These are phyloP conservation scores for Neurospora sp. DNA, from an alignment of 495 filamentous ascomycete genomes.

Conservation along the genomic window DNA sequence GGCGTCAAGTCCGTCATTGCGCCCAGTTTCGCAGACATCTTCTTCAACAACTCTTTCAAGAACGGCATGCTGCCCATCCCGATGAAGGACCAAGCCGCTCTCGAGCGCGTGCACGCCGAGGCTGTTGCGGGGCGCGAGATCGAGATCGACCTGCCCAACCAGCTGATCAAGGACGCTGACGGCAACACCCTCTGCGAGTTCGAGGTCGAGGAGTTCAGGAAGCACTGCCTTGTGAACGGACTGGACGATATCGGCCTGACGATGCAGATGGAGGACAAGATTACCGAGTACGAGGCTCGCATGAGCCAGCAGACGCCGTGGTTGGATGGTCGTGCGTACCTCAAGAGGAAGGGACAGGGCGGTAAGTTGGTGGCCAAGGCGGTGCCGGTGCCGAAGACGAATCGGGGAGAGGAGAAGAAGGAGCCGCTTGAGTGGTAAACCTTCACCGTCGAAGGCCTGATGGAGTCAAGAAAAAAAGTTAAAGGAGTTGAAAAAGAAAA, in stretches of 20 bases:
- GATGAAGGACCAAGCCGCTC: slow-evolving; percentile 54
- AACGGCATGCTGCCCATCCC: slow-evolving; percentile 94
- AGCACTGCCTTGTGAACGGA: slow-evolving; percentile 89
- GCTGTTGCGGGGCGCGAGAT: slow-evolving; percentile 75
- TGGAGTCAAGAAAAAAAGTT: neutral
- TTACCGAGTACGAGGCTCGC: slow-evolving; percentile 69
- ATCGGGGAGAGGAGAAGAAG: slow-evolving; percentile 71
- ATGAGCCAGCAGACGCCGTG: slow-evolving; percentile 74
- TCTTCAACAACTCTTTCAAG: slow-evolving; percentile 99
- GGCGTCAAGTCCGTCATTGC: slow-evolving; percentile 92
- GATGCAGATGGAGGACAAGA: slow-evolving; percentile 84
- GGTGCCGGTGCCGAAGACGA: slow-evolving; percentile 78
- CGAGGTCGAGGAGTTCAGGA: slow-evolving; percentile 83
- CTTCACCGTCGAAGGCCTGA: neutral
- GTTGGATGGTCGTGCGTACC: slow-evolving; percentile 82
- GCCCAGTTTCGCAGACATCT: slow-evolving; percentile 90
- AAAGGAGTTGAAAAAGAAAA: neutral
- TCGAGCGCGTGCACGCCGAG: slow-evolving; percentile 67
- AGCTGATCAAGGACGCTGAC: slow-evolving; percentile 64
- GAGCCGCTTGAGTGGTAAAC: slow-evolving; percentile 86
- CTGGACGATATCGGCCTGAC: slow-evolving; percentile 95
- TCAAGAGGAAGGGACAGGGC: slow-evolving; percentile 55
- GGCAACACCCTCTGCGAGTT: slow-evolving; percentile 68
- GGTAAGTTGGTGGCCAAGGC: slow-evolving; percentile 71
- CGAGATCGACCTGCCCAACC: slow-evolving; percentile 82